Conservation (phyloP, 768 basidiomycete genomes). For the Auriscalpium microsporum region DNA sequence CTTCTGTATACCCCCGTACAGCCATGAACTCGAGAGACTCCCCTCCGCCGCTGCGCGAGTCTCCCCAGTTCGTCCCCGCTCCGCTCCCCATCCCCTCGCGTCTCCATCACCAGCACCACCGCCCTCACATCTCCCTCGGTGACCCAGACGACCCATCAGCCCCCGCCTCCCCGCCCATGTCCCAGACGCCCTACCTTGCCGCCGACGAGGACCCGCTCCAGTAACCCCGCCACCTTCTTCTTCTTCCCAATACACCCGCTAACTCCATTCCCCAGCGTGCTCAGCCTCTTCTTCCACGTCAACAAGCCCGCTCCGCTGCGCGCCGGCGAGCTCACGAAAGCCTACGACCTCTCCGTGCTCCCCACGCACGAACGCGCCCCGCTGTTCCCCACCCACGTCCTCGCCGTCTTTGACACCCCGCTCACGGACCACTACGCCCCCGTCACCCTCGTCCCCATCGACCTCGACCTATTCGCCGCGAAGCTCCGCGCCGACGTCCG, state of each 20-base stretch:
- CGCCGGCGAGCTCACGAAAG: constrained; percentile 3
- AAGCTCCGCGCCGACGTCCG: constrained; percentile 3
- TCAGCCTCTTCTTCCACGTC: constrained; percentile 8
- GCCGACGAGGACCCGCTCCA: constrained; percentile 11
- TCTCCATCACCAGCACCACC: constrained; percentile 1
- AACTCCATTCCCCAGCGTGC: not conserved
- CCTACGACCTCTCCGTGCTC: constrained; percentile 9
- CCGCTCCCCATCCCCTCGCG: constrained; percentile 9
- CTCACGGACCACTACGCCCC: not conserved
- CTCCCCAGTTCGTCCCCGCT: constrained; percentile 6
- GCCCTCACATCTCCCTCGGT: constrained; percentile 3
- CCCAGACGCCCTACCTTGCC: constrained; percentile 8
- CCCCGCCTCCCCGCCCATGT: constrained; percentile 2
- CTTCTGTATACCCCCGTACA: not conserved
- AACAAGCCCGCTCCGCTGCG: constrained; percentile 1
- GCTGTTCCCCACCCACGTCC: constrained; percentile 7
- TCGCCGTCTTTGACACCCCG: constrained; percentile 5
- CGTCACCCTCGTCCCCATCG: constrained; percentile 4
- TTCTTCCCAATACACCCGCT: not conserved
- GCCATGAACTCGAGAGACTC: not conserved
- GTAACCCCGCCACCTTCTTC: not conserved
- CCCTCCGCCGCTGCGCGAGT: constrained; percentile 4
- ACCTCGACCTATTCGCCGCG: constrained; percentile 1
- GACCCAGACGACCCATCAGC: constrained; percentile 3
- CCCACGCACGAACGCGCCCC: not conserved